Evolutionary conservation across 2,329 filamentous ascomycete species (phyloP), one percentile per base, ranked within the genome.

Genomic region (Claviceps spartinae): DNA sequence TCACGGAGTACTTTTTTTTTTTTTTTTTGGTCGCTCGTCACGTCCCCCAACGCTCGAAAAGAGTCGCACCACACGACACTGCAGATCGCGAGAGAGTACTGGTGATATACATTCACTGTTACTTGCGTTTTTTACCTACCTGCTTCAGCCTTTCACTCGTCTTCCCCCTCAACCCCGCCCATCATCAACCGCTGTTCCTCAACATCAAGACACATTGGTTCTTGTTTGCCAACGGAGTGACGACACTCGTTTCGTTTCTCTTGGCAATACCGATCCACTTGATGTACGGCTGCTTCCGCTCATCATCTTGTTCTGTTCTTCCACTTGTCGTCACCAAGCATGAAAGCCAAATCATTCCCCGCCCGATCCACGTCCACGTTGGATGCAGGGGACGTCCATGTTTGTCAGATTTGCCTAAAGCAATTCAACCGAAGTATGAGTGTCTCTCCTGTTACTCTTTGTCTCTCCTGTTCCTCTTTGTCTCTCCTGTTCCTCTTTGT

Each of bases 391-490:
- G 50, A 54, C 18, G 43, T 52, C 13, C 53, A 54, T 16, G 50
- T 54, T n/a, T 54, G 53, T 26, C 53, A 54, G 26, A 54, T 54
- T 47, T 54, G 53, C 20, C 43, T 54, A 8, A 54, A 54, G 22
- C 53, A 54, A 24, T 54, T 54, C 38, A 52, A 36, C 42, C 53
- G 53, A 42, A 52, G 53, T 54, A 44, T 34, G 53, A 52, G 4
- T 5, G 14, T 50, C 48, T 5, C 22, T 20, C 14, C 26, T n/a
- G 8, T 42, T 24, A 13, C 2, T 7, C 11, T 30, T 11, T n/a
- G 1, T 47, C 5, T 38, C 7, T 8, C 5, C 18, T 18, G 18
- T 18, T 18, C 18, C 18, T 18, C n/a, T 48, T 0, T 26, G 7
- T 24, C 24, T n/a, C 13, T 8, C 5, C 18, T 18, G 18, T 18